Percentiles rank a stretch among this genome's conserved stretches.
These are phyloP conservation scores for Leptomonas seymouri DNA, from an alignment of 208 protist species.

Conservation along the genomic window DNA sequence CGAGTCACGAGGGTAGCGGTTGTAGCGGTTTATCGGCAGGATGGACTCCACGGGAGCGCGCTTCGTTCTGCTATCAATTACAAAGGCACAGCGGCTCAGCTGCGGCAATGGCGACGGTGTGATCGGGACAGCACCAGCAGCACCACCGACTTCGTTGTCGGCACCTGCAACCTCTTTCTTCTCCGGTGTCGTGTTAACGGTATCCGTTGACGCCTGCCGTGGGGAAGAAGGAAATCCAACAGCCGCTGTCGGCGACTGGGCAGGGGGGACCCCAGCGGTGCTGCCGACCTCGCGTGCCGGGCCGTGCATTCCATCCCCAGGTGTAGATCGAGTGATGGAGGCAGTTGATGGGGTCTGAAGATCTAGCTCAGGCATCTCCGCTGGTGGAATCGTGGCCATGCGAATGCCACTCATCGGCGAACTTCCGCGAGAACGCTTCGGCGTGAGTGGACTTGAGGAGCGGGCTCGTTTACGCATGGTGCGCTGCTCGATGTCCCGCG, in stretches of 20 bases:
- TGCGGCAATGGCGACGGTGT: conserved; percentile 26
- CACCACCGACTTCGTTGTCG: not conserved
- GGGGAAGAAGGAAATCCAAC: too few relatives aligned
- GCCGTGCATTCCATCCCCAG: too few relatives aligned
- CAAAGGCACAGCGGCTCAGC: conserved; percentile 61
- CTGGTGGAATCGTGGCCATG: conserved; percentile 28
- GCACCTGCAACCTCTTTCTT: not conserved
- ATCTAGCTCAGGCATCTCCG: conserved; percentile 40
- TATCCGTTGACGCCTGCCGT: not conserved
- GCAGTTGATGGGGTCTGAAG: conserved; percentile 22
- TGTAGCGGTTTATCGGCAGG: conserved; percentile 62
- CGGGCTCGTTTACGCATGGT: conserved; percentile 47
- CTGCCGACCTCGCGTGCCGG: not conserved
- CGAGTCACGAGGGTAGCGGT: conserved; percentile 78
- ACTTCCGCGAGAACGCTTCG: conserved; percentile 41
- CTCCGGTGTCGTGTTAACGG: not conserved
- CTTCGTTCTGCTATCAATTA: conserved; percentile 69
- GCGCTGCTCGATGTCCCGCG: conserved; percentile 25
- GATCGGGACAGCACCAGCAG: not conserved
- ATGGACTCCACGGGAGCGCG: conserved; percentile 46
- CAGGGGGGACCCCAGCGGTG: too few relatives aligned
- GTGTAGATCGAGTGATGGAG: not conserved
- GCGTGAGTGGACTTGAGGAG: conserved; percentile 52
- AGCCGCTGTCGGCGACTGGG: too few relatives aligned
- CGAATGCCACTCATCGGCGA: conserved; percentile 42